Conservation (phyloP, 202 grass and related monocot genomes). For the Hordeum pubiflorum region DNA sequence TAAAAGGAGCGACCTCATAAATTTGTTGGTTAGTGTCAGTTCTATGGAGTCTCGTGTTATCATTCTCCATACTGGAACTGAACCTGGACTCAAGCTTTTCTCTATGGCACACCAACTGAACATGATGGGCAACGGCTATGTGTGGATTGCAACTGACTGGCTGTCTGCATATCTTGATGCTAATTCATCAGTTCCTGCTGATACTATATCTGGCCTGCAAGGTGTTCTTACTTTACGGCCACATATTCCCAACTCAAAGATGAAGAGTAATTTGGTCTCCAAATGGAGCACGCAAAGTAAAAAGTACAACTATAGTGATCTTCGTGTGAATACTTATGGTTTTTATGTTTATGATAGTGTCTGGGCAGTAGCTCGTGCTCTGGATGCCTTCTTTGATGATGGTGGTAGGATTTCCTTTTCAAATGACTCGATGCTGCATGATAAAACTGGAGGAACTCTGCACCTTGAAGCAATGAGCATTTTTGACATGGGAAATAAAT, state of each 20-base stretch:
- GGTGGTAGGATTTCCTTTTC: conserved; percentile 80
- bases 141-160: conserved; percentile 98
- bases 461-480: conserved; percentile 83
- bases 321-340: conserved; percentile 53
- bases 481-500: conserved; percentile 63
- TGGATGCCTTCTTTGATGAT: conserved; percentile 74
- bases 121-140: conserved; percentile 85
- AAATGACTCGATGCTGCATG: conserved; percentile 57
- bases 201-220: conserved; percentile 70
- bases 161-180: conserved; percentile 70
- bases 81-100: conserved; percentile 41
- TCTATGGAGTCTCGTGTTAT: conserved; percentile 80
- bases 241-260: conserved; percentile 67
- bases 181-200: conserved; percentile 48
- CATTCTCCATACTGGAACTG: conserved; percentile 52
- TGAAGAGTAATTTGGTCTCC: conserved; percentile 62
- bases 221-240: conserved; percentile 74
- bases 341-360: conserved; percentile 91
- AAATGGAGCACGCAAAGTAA: conserved; percentile 59
- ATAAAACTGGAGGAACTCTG: conserved; percentile 47
- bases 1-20: conserved; percentile 44
- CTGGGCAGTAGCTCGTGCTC: conserved; percentile 65
- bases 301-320: conserved; percentile 47
- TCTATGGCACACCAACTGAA: conserved; percentile 58
- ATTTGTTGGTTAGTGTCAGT: conserved; percentile 50